These are phyloP conservation scores for Peronospora farinosa DNA, from an alignment of 352 stramenopile species.

Conservation along the genomic window DNA sequence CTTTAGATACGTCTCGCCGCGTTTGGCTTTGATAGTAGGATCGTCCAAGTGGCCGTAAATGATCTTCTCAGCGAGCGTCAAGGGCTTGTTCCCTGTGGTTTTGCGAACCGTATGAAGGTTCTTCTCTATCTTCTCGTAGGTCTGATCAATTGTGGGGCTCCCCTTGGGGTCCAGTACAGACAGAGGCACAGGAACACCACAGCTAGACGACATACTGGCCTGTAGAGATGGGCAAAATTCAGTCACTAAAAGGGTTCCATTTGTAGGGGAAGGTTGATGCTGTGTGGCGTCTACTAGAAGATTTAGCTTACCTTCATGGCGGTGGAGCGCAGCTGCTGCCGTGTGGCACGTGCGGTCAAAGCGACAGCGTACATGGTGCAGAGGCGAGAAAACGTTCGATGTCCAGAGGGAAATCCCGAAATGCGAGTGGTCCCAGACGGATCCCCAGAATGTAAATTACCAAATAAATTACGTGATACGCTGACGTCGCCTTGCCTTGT, in stretches of 20 bases:
- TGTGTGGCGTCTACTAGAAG: slow-evolving; percentile 2
- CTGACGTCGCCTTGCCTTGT: slow-evolving; percentile 20
- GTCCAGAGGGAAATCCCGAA: slow-evolving; percentile 68
- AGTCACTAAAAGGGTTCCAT: no score
- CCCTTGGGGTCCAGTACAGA: slow-evolving; percentile 87
- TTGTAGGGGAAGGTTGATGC: no score
- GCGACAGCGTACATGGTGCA: slow-evolving; percentile 55
- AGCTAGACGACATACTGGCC: slow-evolving; percentile 70
- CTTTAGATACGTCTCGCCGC: slow-evolving; percentile 91
- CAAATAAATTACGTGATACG: slow-evolving; percentile 19
- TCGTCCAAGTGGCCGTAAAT: slow-evolving; percentile 92
- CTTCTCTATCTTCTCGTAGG: slow-evolving; percentile 90
- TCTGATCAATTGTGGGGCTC: slow-evolving; percentile 89
- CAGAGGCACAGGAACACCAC: slow-evolving; percentile 68
- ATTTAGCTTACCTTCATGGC: slow-evolving; percentile 43
- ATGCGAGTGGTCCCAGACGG: slow-evolving; percentile 29
- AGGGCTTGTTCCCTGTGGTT: slow-evolving; percentile 80
- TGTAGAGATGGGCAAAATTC: slow-evolving; percentile 11
- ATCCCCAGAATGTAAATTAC: slow-evolving; percentile 25
- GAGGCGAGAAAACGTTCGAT: slow-evolving; percentile 9
- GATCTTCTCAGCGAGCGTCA: slow-evolving; percentile 92
- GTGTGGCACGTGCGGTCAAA: slow-evolving; percentile 46
- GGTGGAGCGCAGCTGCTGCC: slow-evolving; percentile 65
- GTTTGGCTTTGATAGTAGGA: slow-evolving; percentile 68
- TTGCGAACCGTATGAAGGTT: slow-evolving; percentile 87